Evolutionary conservation across 2,329 filamentous ascomycete genomes (phyloP).

Genomic region (Fusarium begoniae): DNA sequence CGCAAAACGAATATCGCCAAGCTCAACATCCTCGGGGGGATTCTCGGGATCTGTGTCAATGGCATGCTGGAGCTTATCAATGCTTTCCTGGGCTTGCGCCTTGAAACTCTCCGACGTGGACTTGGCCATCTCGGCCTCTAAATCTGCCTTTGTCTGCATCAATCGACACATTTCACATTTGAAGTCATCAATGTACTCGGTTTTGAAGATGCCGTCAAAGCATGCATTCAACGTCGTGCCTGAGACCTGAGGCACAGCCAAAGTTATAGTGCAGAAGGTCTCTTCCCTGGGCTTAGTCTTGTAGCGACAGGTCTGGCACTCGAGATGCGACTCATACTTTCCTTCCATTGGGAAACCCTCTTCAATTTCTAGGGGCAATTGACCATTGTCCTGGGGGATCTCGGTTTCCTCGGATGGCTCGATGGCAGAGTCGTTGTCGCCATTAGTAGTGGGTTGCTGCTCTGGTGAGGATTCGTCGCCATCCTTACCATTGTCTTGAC

Average conservation of each 20-base stretch:
- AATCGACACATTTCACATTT: constrained; percentile 93
- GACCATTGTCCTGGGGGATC: constrained; percentile 33
- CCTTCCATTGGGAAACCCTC: constrained; percentile 93
- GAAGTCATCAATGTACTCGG: constrained; percentile 96
- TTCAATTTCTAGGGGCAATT: constrained; percentile 57
- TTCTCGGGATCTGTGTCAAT: constrained; percentile 85
- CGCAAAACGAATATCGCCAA: constrained; percentile 78
- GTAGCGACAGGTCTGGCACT: constrained; percentile 90
- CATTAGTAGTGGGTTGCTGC: constrained; percentile 18
- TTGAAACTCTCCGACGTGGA: constrained; percentile 63
- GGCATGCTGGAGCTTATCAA: constrained; percentile 72
- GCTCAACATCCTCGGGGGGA: constrained; percentile 73
- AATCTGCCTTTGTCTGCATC: constrained; percentile 75
- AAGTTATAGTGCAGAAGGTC: constrained; percentile 89
- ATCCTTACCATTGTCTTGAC: constrained; percentile 30
- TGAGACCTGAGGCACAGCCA: constrained; percentile 86
- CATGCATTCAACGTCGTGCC: constrained; percentile 86
- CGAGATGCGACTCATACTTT: constrained; percentile 90
- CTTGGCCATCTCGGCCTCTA: constrained; percentile 67
- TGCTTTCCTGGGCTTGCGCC: constrained; percentile 62
- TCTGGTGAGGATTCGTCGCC: constrained; percentile 11
- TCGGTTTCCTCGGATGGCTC: constrained; percentile 36
- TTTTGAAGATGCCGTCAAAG: constrained; percentile 93
- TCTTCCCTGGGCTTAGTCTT: constrained; percentile 85
- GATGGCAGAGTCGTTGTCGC: constrained; percentile 32